Conservation (phyloP, 2,329 filamentous ascomycete species). For the Leptographium procerum region DNA sequence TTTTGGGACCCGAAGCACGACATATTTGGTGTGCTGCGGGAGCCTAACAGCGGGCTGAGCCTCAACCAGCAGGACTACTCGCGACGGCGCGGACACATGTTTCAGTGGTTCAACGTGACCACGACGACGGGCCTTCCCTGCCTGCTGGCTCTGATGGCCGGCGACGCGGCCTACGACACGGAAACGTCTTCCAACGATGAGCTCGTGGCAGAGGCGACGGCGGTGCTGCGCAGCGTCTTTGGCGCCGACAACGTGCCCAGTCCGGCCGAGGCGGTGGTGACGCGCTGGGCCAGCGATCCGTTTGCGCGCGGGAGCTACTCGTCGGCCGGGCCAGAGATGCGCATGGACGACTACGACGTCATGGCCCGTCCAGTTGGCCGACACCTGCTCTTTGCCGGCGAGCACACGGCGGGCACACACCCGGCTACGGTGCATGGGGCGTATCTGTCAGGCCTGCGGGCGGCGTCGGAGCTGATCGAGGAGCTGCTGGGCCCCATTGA, state of each 20-base stretch:
- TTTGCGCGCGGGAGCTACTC: slow-evolving; percentile 96
- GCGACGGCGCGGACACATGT: slow-evolving; percentile 75
- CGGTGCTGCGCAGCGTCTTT: slow-evolving; percentile 68
- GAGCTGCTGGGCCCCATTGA: slow-evolving; percentile 70
- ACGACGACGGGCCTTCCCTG: slow-evolving; percentile 81
- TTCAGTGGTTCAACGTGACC: slow-evolving; percentile 94
- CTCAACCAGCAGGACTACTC: slow-evolving; percentile 71
- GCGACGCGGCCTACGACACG: slow-evolving; percentile 81
- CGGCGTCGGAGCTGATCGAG: slow-evolving; percentile 75
- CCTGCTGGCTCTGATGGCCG: slow-evolving; percentile 87
- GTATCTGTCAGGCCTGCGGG: slow-evolving; percentile 84
- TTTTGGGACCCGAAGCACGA: slow-evolving; percentile 89
- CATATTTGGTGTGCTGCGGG: slow-evolving; percentile 85
- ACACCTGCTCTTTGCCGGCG: slow-evolving; percentile 88
- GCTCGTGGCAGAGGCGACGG: slow-evolving; percentile 70
- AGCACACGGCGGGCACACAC: slow-evolving; percentile 91
- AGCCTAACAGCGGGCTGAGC: slow-evolving; percentile 57
- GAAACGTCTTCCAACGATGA: slow-evolving; percentile 65
- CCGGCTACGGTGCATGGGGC: slow-evolving; percentile 95
- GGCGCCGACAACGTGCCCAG: slow-evolving; percentile 52
- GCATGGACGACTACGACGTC: slow-evolving; percentile 77
- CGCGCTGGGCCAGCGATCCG: slow-evolving; percentile 80
- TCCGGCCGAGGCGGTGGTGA: slow-evolving; percentile 78
- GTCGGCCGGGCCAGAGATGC: slow-evolving; percentile 74
- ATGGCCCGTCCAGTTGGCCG: slow-evolving; percentile 71